Evolutionary conservation across 2,329 filamentous ascomycete genomes (phyloP).

Genomic region (Lasiodiplodia gonubiensis): DNA sequence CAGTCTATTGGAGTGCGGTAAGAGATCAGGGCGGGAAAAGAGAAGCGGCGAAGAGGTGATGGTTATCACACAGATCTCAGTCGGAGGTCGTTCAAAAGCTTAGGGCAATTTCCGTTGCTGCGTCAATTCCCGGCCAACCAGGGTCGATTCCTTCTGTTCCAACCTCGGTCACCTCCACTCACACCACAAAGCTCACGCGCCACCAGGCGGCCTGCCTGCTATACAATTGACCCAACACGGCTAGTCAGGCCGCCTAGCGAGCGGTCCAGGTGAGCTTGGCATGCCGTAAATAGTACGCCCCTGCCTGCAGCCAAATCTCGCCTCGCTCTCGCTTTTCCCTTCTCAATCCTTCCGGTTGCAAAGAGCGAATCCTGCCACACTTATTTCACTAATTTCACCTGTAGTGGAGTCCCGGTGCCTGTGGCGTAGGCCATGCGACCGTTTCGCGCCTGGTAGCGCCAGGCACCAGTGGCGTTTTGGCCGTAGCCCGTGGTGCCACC

Average conservation of each 20-base stretch:
- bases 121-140: slow-evolving; percentile 13
- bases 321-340: slow-evolving; percentile 16
- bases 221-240: slow-evolving; percentile 10
- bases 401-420: background rate
- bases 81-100: slow-evolving; percentile 5
- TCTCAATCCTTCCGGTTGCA: slow-evolving; percentile 17
- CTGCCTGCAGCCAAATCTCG: slow-evolving; percentile 11
- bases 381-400: background rate
- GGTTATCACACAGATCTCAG: background rate
- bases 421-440: slow-evolving; percentile 8
- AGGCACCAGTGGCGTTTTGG: slow-evolving; percentile 8
- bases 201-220: background rate
- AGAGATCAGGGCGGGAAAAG: slow-evolving; percentile 16
- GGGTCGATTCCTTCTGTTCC: slow-evolving; percentile 1
- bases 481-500: background rate
- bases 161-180: slow-evolving; percentile 2
- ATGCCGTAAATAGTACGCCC: slow-evolving; percentile 12
- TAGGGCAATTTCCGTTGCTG: slow-evolving; percentile 18
- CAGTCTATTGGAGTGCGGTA: slow-evolving; percentile 29
- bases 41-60: background rate
- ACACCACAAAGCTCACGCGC: slow-evolving; percentile 7
- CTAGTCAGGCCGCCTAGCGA: background rate
- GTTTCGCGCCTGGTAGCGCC: slow-evolving; percentile 9
- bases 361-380: slow-evolving; percentile 3
- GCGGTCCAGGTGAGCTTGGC: slow-evolving; percentile 6